Percentiles rank a stretch among this genome's conserved stretches.
phyloP scores from a whole-genome alignment of 352 stramenopile species.

The Phytopythium sindhum region DNA sequence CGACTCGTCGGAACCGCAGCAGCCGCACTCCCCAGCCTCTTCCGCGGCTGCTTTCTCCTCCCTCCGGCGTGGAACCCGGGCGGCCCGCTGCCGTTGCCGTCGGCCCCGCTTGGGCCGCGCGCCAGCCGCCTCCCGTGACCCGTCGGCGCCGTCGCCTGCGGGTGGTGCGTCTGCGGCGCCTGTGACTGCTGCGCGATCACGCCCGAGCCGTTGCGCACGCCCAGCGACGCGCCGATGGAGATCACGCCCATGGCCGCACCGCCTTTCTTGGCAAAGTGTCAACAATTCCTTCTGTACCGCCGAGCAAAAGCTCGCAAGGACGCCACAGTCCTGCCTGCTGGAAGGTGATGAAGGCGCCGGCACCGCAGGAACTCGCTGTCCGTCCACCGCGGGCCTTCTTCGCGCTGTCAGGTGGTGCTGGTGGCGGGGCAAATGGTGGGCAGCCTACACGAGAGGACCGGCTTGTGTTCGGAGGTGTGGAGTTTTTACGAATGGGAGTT shows the following conservation, averaged over 20 bases:
- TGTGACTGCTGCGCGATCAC: background rate
- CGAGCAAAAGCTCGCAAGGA: no score
- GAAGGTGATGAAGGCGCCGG: no score
- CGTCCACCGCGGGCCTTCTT: background rate
- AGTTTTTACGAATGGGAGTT: no score
- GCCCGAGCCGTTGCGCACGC: constrained; percentile 35
- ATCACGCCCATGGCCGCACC: constrained; percentile 67
- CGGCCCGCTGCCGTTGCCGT: background rate
- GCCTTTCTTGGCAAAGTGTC: background rate
- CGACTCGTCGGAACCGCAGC: background rate
- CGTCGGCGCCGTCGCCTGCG: background rate
- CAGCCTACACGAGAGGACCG: background rate
- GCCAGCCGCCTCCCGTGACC: background rate
- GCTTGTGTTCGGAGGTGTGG: no score
- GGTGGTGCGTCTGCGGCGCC: constrained; percentile 1
- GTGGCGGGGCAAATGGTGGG: background rate
- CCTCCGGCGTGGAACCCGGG: constrained; percentile 1
- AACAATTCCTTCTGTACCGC: background rate
- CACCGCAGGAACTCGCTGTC: no score
- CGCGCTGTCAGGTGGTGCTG: background rate
- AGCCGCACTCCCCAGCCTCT: constrained; percentile 10
- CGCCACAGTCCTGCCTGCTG: no score
- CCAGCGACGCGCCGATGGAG: constrained; percentile 72
- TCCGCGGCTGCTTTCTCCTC: constrained; percentile 21
- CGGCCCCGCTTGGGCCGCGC: background rate